Percentiles rank a stretch among this genome's conserved stretches.
Evolutionary conservation across 768 basidiomycete species (phyloP).

Genomic region (Termitomyces sp.): DNA sequence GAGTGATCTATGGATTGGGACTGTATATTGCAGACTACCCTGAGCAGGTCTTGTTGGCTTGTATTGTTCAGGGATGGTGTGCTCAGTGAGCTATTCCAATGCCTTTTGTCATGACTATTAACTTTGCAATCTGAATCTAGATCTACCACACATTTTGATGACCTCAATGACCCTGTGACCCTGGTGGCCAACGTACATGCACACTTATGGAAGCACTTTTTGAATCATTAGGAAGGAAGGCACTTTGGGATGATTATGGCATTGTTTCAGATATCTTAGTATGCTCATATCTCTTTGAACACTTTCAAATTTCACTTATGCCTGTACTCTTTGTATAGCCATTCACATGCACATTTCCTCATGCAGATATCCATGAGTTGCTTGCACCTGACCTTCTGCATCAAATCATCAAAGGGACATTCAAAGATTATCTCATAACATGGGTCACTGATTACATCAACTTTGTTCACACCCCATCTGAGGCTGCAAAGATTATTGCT

Average conservation of each 20-base stretch:
- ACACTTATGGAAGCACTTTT: constrained; percentile 20
- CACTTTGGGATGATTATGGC: constrained; percentile 27
- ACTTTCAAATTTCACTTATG: not conserved
- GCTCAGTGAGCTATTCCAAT: constrained; percentile 16
- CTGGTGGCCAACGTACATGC: constrained; percentile 15
- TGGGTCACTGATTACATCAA: constrained; percentile 28
- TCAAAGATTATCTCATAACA: constrained; percentile 30
- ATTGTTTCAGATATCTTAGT: constrained; percentile 27
- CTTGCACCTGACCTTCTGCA: constrained; percentile 28
- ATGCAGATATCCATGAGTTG: constrained; percentile 28
- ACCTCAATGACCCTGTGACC: constrained; percentile 21
- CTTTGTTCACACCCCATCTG: constrained; percentile 7
- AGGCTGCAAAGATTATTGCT: constrained; percentile 23
- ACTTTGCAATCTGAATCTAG: constrained; percentile 6
- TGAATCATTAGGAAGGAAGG: constrained; percentile 14
- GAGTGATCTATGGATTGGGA: constrained; percentile 28
- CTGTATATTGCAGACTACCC: constrained; percentile 39
- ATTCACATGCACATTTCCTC: constrained; percentile 28
- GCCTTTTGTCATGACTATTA: no score
- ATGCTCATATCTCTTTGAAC: not conserved
- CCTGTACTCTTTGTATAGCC: constrained; percentile 23
- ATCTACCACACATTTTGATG: constrained; percentile 14
- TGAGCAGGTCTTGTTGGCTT: constrained; percentile 30
- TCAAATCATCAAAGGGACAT: constrained; percentile 29
- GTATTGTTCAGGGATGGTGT: constrained; percentile 35